phyloP scores from a whole-genome alignment of 768 basidiomycete genomes.

The Lentinula guzmanii region DNA sequence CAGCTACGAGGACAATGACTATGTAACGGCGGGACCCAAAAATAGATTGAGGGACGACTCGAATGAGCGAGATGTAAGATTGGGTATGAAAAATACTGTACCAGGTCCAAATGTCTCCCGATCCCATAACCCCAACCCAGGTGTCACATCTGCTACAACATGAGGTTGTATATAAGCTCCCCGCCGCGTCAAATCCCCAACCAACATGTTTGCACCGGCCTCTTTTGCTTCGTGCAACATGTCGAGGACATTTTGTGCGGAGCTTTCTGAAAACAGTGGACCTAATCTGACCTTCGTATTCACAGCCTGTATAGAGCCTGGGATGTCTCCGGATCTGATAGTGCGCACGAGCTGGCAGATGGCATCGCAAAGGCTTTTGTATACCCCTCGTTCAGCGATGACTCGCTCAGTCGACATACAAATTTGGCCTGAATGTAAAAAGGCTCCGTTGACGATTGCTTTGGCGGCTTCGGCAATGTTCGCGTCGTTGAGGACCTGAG shows the following conservation, averaged over 20 bases:
- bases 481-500: constrained; percentile 46
- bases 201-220: constrained; percentile 37
- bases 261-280: constrained; percentile 36
- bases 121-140: constrained; percentile 48
- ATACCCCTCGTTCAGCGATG: constrained; percentile 39
- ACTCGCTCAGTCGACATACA: constrained; percentile 58
- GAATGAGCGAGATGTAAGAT: neutral
- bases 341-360: constrained; percentile 24
- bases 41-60: neutral
- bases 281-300: constrained; percentile 25
- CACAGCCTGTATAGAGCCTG: neutral
- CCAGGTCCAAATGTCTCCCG: constrained; percentile 61
- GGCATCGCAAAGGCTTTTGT: constrained; percentile 26
- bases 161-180: constrained; percentile 47
- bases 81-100: constrained; percentile 10
- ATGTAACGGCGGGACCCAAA: neutral
- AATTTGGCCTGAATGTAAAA: constrained; percentile 46
- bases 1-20: constrained; percentile 40
- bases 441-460: constrained; percentile 36
- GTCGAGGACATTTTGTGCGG: constrained; percentile 37
- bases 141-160: constrained; percentile 39
- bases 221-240: constrained; percentile 39
- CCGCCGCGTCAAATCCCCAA: constrained; percentile 34
- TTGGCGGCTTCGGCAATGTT: constrained; percentile 48
- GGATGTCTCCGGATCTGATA: constrained; percentile 32